Evolutionary conservation across 495 filamentous ascomycete genomes (phyloP), one percentile per base, ranked within the genome.

Genomic region (Penicillium taxi): DNA sequence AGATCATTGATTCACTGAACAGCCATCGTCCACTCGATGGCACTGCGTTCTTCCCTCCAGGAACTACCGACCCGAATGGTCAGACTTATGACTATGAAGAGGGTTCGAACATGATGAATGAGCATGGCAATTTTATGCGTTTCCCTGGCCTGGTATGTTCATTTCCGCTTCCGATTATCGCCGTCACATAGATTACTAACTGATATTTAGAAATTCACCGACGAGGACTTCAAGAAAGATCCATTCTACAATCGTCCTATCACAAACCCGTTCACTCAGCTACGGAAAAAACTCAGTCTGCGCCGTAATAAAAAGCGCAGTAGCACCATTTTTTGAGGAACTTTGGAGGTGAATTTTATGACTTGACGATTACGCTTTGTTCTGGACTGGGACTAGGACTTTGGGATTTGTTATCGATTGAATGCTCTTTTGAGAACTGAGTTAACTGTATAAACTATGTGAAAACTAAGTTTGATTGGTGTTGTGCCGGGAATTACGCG

Each of bases 21-120:
- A 75, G 71, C 39, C 85, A 94, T 48, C 75, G 86, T 3, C 91
- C 91, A 0, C 63, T 98, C 0, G 86, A 94, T 54, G 91, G 91
- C 0, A 79, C 77, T 0, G 88, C 91, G 1, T 65, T 67, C 14
- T 71, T 86, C 16, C 82, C 91, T 0, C 82, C 86, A 0, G 87
- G 90, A 3, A 56, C 68, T 40, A 63, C 52, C 1, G 86, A 88
- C 39, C 48, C 67, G 4, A 70, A 74, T 17, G 89, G 89, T 0
- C 69, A 77, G 21, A 63, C 69, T 0, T 84, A 94, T 46, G 39
- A 79, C 0, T 98, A 98, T 49, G 67, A 87, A 47, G 91, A 98
- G 52, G 91, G 89, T 2, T 68, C 78, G 0, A 84, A 96, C 41
- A 64, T 94, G 63, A 86, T 84, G 80, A 70, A 78, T 12, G 87